phyloP scores from a whole-genome alignment of 2,329 filamentous ascomycete genomes.

The Fusarium kyushuense region DNA sequence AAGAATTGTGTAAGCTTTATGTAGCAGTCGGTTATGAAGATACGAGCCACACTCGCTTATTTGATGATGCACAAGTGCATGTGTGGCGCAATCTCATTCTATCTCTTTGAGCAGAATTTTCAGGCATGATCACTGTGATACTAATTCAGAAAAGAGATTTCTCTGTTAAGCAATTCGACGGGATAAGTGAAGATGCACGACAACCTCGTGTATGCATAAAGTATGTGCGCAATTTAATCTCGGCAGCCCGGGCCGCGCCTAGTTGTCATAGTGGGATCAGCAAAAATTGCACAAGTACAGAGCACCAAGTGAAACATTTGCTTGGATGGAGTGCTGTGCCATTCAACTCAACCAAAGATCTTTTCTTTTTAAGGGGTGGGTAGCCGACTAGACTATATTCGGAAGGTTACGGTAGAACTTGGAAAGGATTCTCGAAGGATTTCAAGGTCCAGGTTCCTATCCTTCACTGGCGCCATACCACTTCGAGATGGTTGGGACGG shows the following conservation, averaged over 20 bases:
- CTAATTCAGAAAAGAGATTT: not conserved
- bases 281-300: not conserved
- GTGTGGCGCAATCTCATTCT: no score
- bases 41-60: no score
- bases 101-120: no score
- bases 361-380: not conserved
- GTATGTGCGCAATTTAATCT: not conserved
- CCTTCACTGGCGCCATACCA: not conserved
- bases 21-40: no score
- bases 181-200: not conserved
- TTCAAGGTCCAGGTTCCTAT: not conserved
- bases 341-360: not conserved
- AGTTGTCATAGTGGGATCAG: not conserved
- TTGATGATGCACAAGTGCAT: no score
- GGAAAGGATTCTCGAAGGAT: constrained; percentile 3
- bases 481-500: not conserved
- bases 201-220: constrained; percentile 2
- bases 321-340: not conserved
- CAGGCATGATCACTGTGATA: not conserved
- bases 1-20: no score
- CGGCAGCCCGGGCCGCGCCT: not conserved
- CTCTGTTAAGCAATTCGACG: not conserved
- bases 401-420: not conserved
- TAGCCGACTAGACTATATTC: not conserved
- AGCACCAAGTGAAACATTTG: not conserved